Base-by-base conservation (phyloP, 805 yeast genomes). In the Groenewaldozyma salmanticensis region DNA sequence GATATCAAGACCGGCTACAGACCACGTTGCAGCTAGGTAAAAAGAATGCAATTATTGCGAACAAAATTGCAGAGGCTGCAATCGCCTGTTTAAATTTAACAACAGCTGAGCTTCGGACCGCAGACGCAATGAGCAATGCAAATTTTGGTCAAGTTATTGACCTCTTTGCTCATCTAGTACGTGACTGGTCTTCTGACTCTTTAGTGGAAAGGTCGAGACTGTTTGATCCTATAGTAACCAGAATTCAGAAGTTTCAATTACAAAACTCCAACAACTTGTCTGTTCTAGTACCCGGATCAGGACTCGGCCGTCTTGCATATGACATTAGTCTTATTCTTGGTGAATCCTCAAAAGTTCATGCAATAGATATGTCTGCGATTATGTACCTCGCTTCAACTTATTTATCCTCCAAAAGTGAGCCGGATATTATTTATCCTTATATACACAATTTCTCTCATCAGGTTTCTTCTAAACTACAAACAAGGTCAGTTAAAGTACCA, bases 281-380 rank as follows among this genome's bases (percentile, higher is more conserved):
- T 9, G 68, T 85, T 0, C 61, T 88, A 3, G 73, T 84, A 1
- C 96, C 97, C 0, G 97, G 97, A 0, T 75, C 92, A 1, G 97
- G 97, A 0, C 65, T 82, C 20, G 95, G 95, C 0, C 65, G 86
- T 48, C 62, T 86, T 0, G 79, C 95, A 1, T 78, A 77, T 54
- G 84, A 78, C 44, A 45, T 85, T 20, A 59, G 71, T 0, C n/a
- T n/a, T n/a, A 38, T 37, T 2, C 46, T 39, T 4, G 61, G 60
- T 38, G 58, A 63, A 18, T 37, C 59, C 3, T n/a, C n/a, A n/a
- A n/a, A n/a, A n/a, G 87, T 85, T 0, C 80, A 79, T 45, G 78
- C 94, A 0, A 71, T 85, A 24, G 97, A 88, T 55, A 75, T 70
- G 53, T 81, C 90, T 2, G 72, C 81, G 32, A 57, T 81, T 43